Base-by-base conservation (phyloP, 2,329 filamentous ascomycete genomes). In the Talaromyces islandicus region DNA sequence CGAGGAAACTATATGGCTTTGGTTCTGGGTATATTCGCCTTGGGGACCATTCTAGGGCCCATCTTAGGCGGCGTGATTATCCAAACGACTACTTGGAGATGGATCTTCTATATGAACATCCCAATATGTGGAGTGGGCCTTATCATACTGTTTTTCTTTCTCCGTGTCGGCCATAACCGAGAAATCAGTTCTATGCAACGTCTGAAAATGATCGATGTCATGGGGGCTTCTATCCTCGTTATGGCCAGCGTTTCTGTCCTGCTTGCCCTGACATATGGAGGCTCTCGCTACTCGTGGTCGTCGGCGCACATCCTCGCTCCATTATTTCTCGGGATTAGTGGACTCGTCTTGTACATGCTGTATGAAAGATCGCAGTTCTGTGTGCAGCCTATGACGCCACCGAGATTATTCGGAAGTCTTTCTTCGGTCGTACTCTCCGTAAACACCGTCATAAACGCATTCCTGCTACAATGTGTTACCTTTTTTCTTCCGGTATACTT, bases 401-500 rank as follows among this genome's bases (percentile, higher is more conserved):
- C 84, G 38, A 78, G 82, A 63, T 82, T 86, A 17, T 84, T 85
- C 75, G 10, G 19, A 14, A 52, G 38, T 1, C 4, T 7, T 4
- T 56, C 29, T 21, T 29, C 27, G 2, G 24, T 48, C 17, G 46
- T 85, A 2, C 83, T 92, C 10, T 73, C 77, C 2, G 79, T 89
- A 53, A 87, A 85, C 14, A 75, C 71, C 65, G 90, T 91, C 75
- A 81, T 84, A 62, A 90, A 96, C 71, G 88, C 87, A 48, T 84
- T 88, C 65, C 85, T 89, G 64, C 93, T 92, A 78, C 91, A 93
- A 68, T 84, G 88, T 0, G 85, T 83, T 29, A 85, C 83, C 62
- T 94, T 92, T 79, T 95, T 89, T 76, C 80, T 94, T 3, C 91
- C 91, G 0, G 81, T 96, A 1, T 96, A 95, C 78, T 93, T 91